Evolutionary conservation across 805 yeast genomes (phyloP).

Genomic region (Myxozyma mucilagina): DNA sequence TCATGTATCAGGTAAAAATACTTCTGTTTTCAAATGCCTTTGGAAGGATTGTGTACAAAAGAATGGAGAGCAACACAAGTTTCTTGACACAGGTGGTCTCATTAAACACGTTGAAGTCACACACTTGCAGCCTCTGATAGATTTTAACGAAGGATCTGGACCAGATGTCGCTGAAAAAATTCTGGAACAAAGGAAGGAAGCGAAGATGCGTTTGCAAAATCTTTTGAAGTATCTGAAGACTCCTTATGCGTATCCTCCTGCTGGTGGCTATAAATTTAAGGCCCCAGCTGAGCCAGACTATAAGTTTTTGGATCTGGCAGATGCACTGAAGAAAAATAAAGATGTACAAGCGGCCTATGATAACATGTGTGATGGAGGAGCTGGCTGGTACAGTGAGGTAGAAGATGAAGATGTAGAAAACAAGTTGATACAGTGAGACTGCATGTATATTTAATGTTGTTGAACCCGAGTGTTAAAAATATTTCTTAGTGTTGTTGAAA

Average conservation of each 20-base stretch:
- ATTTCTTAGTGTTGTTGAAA: neutral
- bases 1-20: neutral
- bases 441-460: neutral
- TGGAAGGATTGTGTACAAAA: constrained; percentile 4
- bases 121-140: constrained; percentile 5
- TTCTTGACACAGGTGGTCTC: neutral
- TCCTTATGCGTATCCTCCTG: constrained; percentile 13
- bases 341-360: neutral
- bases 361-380: constrained; percentile 4
- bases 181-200: neutral
- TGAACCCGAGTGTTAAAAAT: neutral
- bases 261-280: neutral
- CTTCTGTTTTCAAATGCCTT: neutral
- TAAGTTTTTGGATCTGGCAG: neutral
- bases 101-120: neutral
- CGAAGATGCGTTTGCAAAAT: neutral
- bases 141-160: constrained; percentile 8
- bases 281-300: neutral
- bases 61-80: neutral
- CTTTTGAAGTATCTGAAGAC: neutral
- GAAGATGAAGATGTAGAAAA: constrained; percentile 1
- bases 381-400: constrained; percentile 18
- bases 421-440: neutral
- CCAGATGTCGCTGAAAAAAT: neutral
- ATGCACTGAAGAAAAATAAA: neutral